Base-by-base conservation (phyloP, 352 stramenopile genomes). In the Globisporangium cylindrosporum region DNA sequence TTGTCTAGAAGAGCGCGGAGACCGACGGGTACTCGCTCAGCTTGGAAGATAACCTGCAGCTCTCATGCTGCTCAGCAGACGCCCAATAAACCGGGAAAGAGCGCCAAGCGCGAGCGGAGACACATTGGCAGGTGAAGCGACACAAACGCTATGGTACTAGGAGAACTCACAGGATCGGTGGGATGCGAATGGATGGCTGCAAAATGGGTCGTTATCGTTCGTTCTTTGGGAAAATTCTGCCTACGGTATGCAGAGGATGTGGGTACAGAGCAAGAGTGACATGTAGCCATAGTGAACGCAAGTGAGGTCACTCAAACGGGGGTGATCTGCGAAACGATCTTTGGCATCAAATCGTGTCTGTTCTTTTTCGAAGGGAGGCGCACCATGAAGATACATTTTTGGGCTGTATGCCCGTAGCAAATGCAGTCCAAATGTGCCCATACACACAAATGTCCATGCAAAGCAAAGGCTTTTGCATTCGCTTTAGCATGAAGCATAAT, bases 221-320 rank as follows among this genome's bases (percentile, higher is more conserved):
- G 54, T 59, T 59, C 54, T 24, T 59, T 43, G n/a, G 55, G 27
- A 60, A 60, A 60, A 25, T 59, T 60, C 55, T 29, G 55, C 15
- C 27, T 60, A 43, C 27, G 8, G 55, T 43, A 15, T 8, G 27
- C 22, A n/a, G 22, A 24, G 18, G 55, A 60, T 60, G 55, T 60
- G 55, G 55, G 27, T 60, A 60, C 55, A 60, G 55, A 43, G 22
- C 18, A 60, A 60, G 54, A 43, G 55, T 60, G 55, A 27, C 54
- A 41, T 34, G 43, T 7, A 60, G 15, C 22, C 55, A 43, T 24
- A 60, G 4, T 25, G 55, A 60, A 43, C 7, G 7, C 27, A 60
- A 60, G 43, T 51, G 27, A 46, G n/a, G 55, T 60, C 55, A 60
- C 27, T 60, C 15, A 0, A 29, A 7, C 20, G 55, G 55, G 54